Evolutionary conservation across 2,329 filamentous ascomycete genomes (phyloP).

Genomic region (Madurella fahalii): DNA sequence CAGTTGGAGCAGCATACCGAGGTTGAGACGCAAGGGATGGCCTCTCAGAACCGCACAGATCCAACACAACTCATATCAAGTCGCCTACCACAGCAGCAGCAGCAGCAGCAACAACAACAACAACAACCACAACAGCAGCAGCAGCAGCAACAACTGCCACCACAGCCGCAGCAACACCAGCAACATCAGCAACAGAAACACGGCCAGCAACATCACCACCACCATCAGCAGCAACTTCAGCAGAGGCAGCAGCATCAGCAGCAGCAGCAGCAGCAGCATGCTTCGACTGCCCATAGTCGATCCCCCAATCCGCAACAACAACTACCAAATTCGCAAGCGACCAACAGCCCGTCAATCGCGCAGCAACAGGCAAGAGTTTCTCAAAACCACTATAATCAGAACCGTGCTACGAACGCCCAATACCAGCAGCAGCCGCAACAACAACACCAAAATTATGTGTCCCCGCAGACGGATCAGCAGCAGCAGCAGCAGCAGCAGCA

Average conservation of each 20-base stretch:
- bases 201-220: conserved; percentile 5
- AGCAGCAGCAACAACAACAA: conserved; percentile 10
- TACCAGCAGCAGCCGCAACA: conserved; percentile 18
- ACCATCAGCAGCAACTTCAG: conserved; percentile 13
- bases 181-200: conserved; percentile 14
- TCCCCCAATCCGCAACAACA: conserved; percentile 23
- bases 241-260: conserved; percentile 18
- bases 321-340: conserved; percentile 20
- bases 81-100: conserved; percentile 21
- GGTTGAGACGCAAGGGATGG: conserved; percentile 15
- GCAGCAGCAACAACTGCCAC: conserved; percentile 25
- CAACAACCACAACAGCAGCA: conserved; percentile 23
- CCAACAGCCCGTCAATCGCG: conserved; percentile 15
- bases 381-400: conserved; percentile 21
- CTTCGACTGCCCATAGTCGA: conserved; percentile 16
- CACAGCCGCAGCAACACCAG: conserved; percentile 19
- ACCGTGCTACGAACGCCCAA: conserved; percentile 12
- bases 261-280: conserved; percentile 24
- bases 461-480: conserved; percentile 21
- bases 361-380: conserved; percentile 23
- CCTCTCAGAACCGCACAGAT: conserved; percentile 17
- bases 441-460: conserved; percentile 15
- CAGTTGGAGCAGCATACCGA: conserved; percentile 27
- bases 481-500: conserved; percentile 26
- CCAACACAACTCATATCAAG: conserved; percentile 13